Evolutionary conservation across 345 rosid genomes (phyloP).

Genomic region (Linum trigynum): DNA sequence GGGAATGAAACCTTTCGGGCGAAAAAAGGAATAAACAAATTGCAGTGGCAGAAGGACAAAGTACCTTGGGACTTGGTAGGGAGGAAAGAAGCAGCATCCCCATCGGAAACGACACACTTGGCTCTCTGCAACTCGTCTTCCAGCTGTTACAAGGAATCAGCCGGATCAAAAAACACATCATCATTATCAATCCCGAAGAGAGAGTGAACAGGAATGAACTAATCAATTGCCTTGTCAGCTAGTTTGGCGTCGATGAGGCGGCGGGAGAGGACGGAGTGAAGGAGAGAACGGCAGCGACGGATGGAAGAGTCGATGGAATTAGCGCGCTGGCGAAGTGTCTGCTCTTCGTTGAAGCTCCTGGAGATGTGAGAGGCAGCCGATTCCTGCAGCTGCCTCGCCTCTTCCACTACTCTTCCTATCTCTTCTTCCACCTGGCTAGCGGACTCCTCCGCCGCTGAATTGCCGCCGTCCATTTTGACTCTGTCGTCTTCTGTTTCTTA

Average conservation of each 20-base stretch:
- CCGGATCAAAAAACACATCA: background rate
- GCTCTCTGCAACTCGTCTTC: constrained; percentile 87
- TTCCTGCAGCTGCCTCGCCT: constrained; percentile 73
- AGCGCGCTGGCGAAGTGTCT: constrained; percentile 57
- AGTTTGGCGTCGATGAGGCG: constrained; percentile 41
- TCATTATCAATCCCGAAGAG: background rate
- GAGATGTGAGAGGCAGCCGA: constrained; percentile 48
- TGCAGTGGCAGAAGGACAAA: background rate
- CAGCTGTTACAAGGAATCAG: constrained; percentile 29
- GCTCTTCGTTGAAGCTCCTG: constrained; percentile 51
- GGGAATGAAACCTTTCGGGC: background rate
- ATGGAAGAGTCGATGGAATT: constrained; percentile 57
- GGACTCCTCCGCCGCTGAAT: constrained; percentile 18
- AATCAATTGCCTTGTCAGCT: constrained; percentile 43
- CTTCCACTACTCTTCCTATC: constrained; percentile 51
- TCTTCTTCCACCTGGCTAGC: constrained; percentile 47
- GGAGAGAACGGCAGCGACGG: constrained; percentile 50
- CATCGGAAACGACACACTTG: constrained; percentile 56
- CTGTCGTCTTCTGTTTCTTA: background rate
- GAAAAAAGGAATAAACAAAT: background rate
- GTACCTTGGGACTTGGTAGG: constrained; percentile 66
- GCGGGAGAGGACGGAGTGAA: constrained; percentile 32
- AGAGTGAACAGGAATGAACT: background rate
- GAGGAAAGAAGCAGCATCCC: constrained; percentile 77
- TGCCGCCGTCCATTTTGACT: background rate